Base-by-base conservation (phyloP, 2,329 filamentous ascomycete species). In the Chalara sp. region DNA sequence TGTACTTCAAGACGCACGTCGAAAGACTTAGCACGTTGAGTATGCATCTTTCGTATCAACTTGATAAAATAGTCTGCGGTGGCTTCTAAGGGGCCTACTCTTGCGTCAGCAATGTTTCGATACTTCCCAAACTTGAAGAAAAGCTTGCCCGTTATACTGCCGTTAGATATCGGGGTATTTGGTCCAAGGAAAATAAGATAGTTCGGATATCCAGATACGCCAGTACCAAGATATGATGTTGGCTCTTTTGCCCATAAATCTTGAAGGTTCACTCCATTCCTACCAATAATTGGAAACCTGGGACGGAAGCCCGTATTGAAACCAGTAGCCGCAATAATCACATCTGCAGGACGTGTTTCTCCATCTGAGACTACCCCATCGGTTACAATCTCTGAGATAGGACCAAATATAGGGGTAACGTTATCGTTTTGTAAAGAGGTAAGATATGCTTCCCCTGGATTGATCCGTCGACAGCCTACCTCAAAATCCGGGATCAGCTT, bases 211-310 rank as follows among this genome's bases (percentile, higher is more conserved):
- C 43, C 51, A 21, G 48, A 46, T 2, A 50, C 58, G 21, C 55
- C 56, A 21, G 55, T 48, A 8, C 52, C 52, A 10, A 63, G 37
- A 48, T 62, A 62, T 2, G 57, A 56, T 44, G 39, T n/a, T 10
- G 60, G 50, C 30, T 52, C 50, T 12, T 53, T 46, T 33, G 47
- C 51, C 61, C 61, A 63, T 44, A 49, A 30, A 6, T 59, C 52
- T 44, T 54, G 51, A 0, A 61, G 53, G 40, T 57, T 53, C 12
- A 10, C 37, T 10, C 53, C 54, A 29, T 52, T 46, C 5, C 43
- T 46, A 6, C 58, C 61, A 12, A 61, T 49, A 10, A 64, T 44
- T 3, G 53, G 54, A 49, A 64, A 63, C 2, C 56, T 51, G 11
- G 61, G 61, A 2, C 43, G 33, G 45, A 54, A 39, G 35, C 35